Percentiles rank a stretch among this genome's conserved stretches.
These are phyloP conservation scores for Parietaria judaica DNA, from an alignment of 306 rosid species.

Conservation along the genomic window DNA sequence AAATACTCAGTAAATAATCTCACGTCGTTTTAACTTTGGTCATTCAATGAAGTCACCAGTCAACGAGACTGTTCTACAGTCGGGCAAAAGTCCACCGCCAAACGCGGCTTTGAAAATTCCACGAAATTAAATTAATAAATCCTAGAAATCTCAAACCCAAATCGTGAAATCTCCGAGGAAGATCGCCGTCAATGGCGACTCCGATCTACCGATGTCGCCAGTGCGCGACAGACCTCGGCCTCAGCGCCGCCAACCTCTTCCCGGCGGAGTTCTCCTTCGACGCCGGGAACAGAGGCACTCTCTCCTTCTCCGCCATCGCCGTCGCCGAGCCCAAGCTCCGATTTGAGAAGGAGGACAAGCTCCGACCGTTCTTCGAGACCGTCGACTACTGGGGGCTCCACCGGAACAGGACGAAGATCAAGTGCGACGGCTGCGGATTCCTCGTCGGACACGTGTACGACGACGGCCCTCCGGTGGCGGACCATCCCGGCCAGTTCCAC, in stretches of 20 bases:
- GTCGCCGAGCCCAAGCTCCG: slow-evolving; percentile 57
- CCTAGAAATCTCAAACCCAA: too few relatives aligned
- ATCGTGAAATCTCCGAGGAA: too few relatives aligned
- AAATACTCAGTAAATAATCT: too few relatives aligned
- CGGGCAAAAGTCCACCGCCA: too few relatives aligned
- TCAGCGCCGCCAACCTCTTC: slow-evolving; percentile 34
- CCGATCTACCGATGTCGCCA: slow-evolving; percentile 54
- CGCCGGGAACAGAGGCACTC: slow-evolving; percentile 72
- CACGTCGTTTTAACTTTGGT: too few relatives aligned
- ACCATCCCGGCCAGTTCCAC: slow-evolving; percentile 63
- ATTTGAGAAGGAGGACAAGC: slow-evolving; percentile 72
- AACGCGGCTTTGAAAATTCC: too few relatives aligned
- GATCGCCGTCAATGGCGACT: slow-evolving; percentile 30
- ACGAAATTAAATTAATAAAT: too few relatives aligned
- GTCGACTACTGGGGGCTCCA: slow-evolving; percentile 85
- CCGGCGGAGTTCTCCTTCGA: slow-evolving; percentile 75
- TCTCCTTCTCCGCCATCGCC: slow-evolving; percentile 65
- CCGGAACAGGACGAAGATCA: slow-evolving; percentile 75
- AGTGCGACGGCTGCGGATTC: slow-evolving; percentile 41
- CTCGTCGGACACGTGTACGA: slow-evolving; percentile 68
- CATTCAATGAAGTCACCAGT: too few relatives aligned
- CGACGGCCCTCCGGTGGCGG: slow-evolving; percentile 72
- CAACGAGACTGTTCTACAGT: too few relatives aligned
- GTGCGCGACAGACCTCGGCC: slow-evolving; percentile 61
- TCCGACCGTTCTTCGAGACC: slow-evolving; percentile 77